Evolutionary conservation across 768 basidiomycete species (phyloP).

Genomic region (Inosperma sp.): DNA sequence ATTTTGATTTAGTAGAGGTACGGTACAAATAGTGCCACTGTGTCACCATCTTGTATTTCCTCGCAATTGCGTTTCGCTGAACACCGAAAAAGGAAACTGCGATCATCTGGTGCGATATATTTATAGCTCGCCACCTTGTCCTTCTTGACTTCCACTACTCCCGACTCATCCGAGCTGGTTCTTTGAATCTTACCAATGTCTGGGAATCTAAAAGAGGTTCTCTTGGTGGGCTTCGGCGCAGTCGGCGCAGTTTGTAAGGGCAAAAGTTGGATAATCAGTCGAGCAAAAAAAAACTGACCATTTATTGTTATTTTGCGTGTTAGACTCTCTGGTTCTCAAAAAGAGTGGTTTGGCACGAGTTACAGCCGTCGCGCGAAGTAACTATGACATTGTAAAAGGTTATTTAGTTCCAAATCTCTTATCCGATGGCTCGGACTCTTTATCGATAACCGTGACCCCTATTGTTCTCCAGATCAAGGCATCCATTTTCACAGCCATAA

Average conservation of each 20-base stretch:
- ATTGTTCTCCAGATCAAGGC: constrained; percentile 40
- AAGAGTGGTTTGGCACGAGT: constrained; percentile 57
- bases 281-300: neutral
- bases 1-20: no score
- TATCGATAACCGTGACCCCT: neutral
- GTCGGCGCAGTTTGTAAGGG: constrained; percentile 59
- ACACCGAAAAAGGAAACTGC: neutral
- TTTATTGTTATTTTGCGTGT: neutral
- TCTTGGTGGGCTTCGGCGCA: constrained; percentile 63
- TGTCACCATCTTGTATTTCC: neutral
- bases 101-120: neutral
- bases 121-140: neutral
- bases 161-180: neutral
- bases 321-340: constrained; percentile 55
- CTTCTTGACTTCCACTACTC: neutral
- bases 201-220: constrained; percentile 39
- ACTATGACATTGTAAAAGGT: constrained; percentile 56
- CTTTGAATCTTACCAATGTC: neutral
- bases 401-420: neutral
- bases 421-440: no score
- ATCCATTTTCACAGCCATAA: constrained; percentile 53
- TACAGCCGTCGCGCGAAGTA: constrained; percentile 69
- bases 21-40: neutral
- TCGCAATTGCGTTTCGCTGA: neutral
- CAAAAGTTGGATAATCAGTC: neutral